Evolutionary conservation across 2,329 filamentous ascomycete genomes (phyloP), one percentile per base, ranked within the genome.

Genomic region (Claviceps fusiformis): DNA sequence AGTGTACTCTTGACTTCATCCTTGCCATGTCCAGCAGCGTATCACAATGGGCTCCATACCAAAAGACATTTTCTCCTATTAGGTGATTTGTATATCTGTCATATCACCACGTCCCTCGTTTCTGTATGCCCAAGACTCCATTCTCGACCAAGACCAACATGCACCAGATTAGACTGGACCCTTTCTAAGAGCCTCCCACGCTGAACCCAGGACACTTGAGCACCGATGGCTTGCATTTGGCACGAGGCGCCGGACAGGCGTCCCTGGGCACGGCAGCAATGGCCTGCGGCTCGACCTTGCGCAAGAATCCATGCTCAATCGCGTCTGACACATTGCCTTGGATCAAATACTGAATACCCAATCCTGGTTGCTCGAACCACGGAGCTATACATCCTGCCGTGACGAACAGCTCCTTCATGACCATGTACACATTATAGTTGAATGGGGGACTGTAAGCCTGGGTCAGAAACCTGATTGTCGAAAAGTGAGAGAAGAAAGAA

Each of bases 391-490:
- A 49, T 13, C 52, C 52, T 9, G 45, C 37, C 45, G 33, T 48
- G 37, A 54, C 52, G 7, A 24, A 3, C 15, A 54, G 7, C 13
- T n/a, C 33, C 37, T 43, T 49, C 4, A 54, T 5, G 5, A 54
- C 52, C 37, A 19, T 39, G 52, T 54, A 54, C 11, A 46, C 52
- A 13, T 54, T 24, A 24, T 54, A 54, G 13, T 54, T 54, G 11
- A 47, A 48, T 2, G 33, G 19, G 3, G 45, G 3, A 13, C 45
- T 54, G 15, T 17, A 1, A 13, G 43, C 5, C 19, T 13, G 11
- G 8, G 29, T 54, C 37, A 49, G 52, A 41, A 15, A 10, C 10
- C 4, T 41, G 37, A 17, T 17, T n/a, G 43, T 5, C 8, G 5
- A 3, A 19, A 19, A 15, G 4, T 10, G 9, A 15, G 15, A 4